Evolutionary conservation across 2,329 filamentous ascomycete genomes (phyloP).

Genomic region (Exserohilum turcica): DNA sequence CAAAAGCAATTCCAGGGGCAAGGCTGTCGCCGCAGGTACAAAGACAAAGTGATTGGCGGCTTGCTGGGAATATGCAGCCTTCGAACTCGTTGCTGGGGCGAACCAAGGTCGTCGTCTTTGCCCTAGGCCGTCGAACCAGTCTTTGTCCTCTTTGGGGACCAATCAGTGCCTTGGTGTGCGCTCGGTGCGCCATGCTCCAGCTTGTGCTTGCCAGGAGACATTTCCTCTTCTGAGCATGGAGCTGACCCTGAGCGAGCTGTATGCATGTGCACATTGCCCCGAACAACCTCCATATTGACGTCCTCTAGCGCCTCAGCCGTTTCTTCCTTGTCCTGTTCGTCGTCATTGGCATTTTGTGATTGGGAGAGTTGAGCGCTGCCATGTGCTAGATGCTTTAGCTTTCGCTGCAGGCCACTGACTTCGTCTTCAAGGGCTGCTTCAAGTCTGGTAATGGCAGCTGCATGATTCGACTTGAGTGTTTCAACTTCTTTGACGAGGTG

Average conservation of each 20-base stretch:
- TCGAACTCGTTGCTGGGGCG: background rate
- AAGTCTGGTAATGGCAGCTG: background rate
- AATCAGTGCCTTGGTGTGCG: background rate
- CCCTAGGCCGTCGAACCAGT: background rate
- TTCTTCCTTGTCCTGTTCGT: background rate
- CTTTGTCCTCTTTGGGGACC: slow-evolving; percentile 1
- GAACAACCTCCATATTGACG: background rate
- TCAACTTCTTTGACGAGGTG: background rate
- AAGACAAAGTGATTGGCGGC: background rate
- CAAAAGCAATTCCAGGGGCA: background rate
- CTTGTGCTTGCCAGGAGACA: background rate
- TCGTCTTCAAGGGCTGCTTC: background rate
- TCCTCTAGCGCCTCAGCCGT: background rate
- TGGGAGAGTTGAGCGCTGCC: background rate
- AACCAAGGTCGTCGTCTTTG: background rate
- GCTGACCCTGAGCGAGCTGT: background rate
- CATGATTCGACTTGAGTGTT: background rate
- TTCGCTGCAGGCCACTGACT: background rate
- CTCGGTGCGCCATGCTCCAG: background rate
- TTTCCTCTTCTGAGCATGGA: background rate
- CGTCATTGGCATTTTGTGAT: background rate
- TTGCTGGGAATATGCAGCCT: background rate
- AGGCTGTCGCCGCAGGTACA: background rate
- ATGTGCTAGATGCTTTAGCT: background rate
- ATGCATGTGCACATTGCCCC: background rate